Conservation (phyloP, 192 early-diverging fungal genomes). For the Nowakowskiella sp. region DNA sequence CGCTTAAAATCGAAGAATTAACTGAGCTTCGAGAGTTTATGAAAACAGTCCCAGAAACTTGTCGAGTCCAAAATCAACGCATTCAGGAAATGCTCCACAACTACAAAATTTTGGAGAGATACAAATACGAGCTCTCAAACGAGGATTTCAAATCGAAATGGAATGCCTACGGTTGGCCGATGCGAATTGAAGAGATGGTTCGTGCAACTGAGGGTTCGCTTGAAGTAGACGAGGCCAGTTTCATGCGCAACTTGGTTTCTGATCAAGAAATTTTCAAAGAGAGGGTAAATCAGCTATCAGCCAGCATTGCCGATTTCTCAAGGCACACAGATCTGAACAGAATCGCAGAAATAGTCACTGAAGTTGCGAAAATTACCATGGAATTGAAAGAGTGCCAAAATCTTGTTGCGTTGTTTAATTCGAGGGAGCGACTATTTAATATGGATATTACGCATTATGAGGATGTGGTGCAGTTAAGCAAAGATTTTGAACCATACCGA, state of each 20-base stretch:
- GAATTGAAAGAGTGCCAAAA: constrained; percentile 51
- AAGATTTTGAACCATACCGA: constrained; percentile 55
- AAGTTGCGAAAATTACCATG: constrained; percentile 39
- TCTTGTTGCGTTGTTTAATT: constrained; percentile 42
- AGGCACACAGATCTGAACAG: constrained; percentile 36
- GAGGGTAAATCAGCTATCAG: constrained; percentile 33
- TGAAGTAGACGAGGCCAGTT: constrained; percentile 42
- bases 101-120: constrained; percentile 51
- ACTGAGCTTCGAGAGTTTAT: constrained; percentile 53
- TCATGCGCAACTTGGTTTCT: constrained; percentile 38
- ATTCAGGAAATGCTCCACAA: constrained; percentile 46
- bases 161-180: constrained; percentile 47
- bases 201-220: constrained; percentile 31
- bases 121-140: constrained; percentile 46
- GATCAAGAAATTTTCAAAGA: constrained; percentile 63
- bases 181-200: constrained; percentile 45
- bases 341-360: constrained; percentile 43
- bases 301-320: constrained; percentile 46
- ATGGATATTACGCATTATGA: constrained; percentile 51
- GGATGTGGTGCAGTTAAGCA: constrained; percentile 38
- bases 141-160: constrained; percentile 50
- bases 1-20: constrained; percentile 52
- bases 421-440: constrained; percentile 49
- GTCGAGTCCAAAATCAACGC: constrained; percentile 23
- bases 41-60: constrained; percentile 44